Evolutionary conservation across 495 filamentous ascomycete genomes (phyloP).

Genomic region (Penicillium samsonianum): DNA sequence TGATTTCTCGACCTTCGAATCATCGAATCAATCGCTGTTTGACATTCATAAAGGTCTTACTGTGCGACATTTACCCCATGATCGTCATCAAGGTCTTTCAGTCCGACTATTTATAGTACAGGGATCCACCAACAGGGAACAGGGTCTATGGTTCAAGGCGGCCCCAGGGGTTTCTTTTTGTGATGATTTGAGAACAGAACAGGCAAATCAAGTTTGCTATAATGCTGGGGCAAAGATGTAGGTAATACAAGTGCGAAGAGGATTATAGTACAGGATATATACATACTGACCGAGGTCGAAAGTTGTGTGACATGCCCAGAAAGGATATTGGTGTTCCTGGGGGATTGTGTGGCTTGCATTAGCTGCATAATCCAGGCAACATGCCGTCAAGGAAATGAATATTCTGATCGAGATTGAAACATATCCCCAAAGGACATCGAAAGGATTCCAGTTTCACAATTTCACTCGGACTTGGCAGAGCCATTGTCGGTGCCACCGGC

Average conservation of each 20-base stretch:
- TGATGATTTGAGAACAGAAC: not conserved
- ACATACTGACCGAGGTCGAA: slow-evolving; percentile 1
- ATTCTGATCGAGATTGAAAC: not conserved
- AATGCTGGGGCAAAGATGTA: not conserved
- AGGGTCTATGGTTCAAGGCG: not conserved
- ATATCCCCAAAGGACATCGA: not conserved
- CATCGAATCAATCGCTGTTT: slow-evolving; percentile 1
- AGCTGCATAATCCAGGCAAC: not conserved
- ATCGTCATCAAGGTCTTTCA: slow-evolving; percentile 10
- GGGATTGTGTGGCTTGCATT: not conserved
- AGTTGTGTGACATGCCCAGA: not conserved
- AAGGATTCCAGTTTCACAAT: not conserved
- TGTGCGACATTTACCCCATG: slow-evolving; percentile 3
- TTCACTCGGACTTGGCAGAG: slow-evolving; percentile 1
- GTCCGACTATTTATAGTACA: slow-evolving; percentile 10
- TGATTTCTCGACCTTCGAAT: too few species aligned
- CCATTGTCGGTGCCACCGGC: slow-evolving; percentile 11
- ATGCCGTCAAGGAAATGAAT: not conserved
- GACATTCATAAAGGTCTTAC: slow-evolving; percentile 1
- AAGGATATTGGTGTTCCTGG: not conserved
- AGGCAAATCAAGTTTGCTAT: not conserved
- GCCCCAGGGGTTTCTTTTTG: not conserved
- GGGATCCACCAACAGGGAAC: not conserved
- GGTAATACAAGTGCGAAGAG: slow-evolving; percentile 3
- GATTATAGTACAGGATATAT: slow-evolving; percentile 9